Evolutionary conservation across 345 rosid species (phyloP).

Genomic region (Linum trigynum): DNA sequence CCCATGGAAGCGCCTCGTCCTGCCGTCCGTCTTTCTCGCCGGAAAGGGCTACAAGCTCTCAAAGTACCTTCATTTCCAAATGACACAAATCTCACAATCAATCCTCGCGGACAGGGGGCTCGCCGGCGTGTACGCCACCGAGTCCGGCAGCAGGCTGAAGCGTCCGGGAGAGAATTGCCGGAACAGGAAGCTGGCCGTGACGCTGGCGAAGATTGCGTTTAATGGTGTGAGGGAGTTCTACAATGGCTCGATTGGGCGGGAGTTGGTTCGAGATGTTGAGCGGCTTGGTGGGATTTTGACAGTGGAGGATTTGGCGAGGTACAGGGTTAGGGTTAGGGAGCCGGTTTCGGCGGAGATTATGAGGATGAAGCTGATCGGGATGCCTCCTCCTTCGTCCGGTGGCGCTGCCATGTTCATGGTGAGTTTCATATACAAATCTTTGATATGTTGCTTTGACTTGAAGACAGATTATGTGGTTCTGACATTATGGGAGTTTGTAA

Average conservation of each 20-base stretch:
- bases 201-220: constrained; percentile 25
- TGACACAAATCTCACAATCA: constrained; percentile 20
- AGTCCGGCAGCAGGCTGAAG: constrained; percentile 31
- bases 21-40: constrained; percentile 43
- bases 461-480: no score
- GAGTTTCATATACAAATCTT: constrained; percentile 10
- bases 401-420: constrained; percentile 48
- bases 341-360: constrained; percentile 32
- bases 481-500: no score
- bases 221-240: constrained; percentile 37
- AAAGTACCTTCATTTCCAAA: constrained; percentile 43
- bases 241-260: constrained; percentile 39
- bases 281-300: constrained; percentile 50
- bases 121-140: constrained; percentile 20
- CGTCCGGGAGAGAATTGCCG: constrained; percentile 27
- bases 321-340: constrained; percentile 31
- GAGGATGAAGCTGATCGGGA: constrained; percentile 37
- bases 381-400: constrained; percentile 68
- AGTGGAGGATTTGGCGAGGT: constrained; percentile 36
- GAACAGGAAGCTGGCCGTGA: constrained; percentile 36
- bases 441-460: no score
- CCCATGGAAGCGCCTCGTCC: constrained; percentile 42
- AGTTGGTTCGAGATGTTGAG: constrained; percentile 33
- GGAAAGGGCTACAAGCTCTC: constrained; percentile 39
- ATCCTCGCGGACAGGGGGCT: constrained; percentile 50